These are phyloP conservation scores for Candida lessepsii DNA, from an alignment of 805 yeast species.

Conservation along the genomic window DNA sequence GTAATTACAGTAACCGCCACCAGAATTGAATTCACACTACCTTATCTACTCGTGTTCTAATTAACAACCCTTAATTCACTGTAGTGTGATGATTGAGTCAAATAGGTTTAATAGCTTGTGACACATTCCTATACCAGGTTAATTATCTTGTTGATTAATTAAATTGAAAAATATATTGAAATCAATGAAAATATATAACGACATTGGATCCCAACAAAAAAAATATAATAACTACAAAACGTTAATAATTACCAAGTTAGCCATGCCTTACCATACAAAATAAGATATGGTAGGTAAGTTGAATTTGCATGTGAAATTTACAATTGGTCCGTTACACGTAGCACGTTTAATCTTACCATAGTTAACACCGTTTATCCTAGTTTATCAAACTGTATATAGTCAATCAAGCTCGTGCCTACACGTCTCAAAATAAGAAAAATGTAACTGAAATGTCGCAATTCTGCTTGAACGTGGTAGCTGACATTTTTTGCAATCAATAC, in stretches of 20 bases:
- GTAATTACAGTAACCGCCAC: slow-evolving; percentile 1
- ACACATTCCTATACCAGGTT: not conserved
- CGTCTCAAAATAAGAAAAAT: slow-evolving; percentile 5
- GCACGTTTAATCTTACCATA: slow-evolving; percentile 3
- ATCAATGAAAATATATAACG: too few relatives aligned
- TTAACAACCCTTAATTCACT: not conserved
- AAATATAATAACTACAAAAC: not conserved
- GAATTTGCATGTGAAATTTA: slow-evolving; percentile 1
- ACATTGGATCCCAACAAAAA: slow-evolving; percentile 1
- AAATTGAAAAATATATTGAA: too few relatives aligned
- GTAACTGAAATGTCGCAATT: slow-evolving; percentile 5
- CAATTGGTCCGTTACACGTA: not conserved
- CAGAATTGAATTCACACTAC: too few relatives aligned
- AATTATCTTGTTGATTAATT: too few relatives aligned
- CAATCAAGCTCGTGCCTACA: slow-evolving; percentile 1
- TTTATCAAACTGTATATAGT: slow-evolving; percentile 1
- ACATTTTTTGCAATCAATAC: slow-evolving; percentile 6
- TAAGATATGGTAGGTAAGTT: too few relatives aligned
- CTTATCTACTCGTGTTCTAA: slow-evolving; percentile 1
- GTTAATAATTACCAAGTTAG: too few relatives aligned
- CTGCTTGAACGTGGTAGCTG: slow-evolving; percentile 4
- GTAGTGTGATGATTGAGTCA: slow-evolving; percentile 1
- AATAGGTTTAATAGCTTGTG: slow-evolving; percentile 2
- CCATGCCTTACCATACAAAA: too few relatives aligned
- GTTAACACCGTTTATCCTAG: not conserved